Evolutionary conservation across 306 rosid genomes (phyloP), one percentile per base, ranked within the genome.

Genomic region (Lathyrus sativus): DNA sequence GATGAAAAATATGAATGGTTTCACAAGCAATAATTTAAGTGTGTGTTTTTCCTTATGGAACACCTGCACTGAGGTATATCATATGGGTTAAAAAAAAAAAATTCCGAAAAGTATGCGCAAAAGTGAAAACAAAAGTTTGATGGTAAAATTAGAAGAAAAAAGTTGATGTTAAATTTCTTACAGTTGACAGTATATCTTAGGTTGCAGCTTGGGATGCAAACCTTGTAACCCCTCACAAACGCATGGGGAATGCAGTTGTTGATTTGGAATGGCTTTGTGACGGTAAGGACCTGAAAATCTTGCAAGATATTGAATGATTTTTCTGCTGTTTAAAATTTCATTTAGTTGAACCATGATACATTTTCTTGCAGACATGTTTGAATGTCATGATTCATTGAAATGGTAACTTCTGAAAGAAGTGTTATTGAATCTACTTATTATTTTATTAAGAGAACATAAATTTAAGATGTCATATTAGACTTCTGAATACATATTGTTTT

Each of bases 171-270:
- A 29, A 12, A 50, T 78, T 73, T 39, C 78, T 84, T 69, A 79
- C 70, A 53, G 62, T 48, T 74, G 68, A 63, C 38, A 62, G 51
- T 71, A 57, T 76, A 46, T 67, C 74, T 44, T 82, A 92, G 98
- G 74, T 90, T 77, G 98, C 96, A 76, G 96, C 89, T 70, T 92
- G 98, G 98, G 98, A 92, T 86, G 98, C 98, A 72, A 92, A 92
- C 81, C 91, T 92, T 73, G 89, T 92, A 70, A 73, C 89, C 78
- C 96, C 98, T 76, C 98, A 89, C 79, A 92, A 92, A 83, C 96
- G 98, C 67, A 90, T 92, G 98, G 98, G 98, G 38, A 89, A 92
- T 76, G 89, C 91, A 37, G 82, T 82, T 49, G 71, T 90, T 69
- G 85, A 78, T 76, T 79, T 92, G 56, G 85, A 88, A 78, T 69